Percentiles rank a stretch among this genome's conserved stretches.
phyloP scores from a whole-genome alignment of 192 early-diverging fungal genomes.

The Coemansia sp. region DNA sequence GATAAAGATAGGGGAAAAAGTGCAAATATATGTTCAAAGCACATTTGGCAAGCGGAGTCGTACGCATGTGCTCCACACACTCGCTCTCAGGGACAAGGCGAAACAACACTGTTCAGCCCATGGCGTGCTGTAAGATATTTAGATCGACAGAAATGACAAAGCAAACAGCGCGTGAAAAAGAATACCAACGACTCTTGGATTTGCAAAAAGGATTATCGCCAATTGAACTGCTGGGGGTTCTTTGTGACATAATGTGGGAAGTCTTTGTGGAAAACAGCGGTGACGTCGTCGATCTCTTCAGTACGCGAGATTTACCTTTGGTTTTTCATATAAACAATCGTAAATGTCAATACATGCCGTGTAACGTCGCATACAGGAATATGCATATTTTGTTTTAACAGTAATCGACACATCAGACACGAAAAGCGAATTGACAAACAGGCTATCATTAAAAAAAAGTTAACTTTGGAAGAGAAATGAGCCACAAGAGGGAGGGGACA shows the following conservation, averaged over 20 bases:
- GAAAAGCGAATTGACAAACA: too few species aligned
- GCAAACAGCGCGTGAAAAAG: neutral
- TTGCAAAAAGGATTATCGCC: neutral
- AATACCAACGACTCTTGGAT: neutral
- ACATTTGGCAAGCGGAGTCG: conserved; percentile 11
- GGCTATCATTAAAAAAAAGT: too few species aligned
- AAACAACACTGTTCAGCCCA: neutral
- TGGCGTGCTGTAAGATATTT: neutral
- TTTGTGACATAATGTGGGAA: neutral
- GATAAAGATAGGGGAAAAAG: neutral
- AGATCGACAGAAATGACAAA: neutral
- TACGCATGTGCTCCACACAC: neutral
- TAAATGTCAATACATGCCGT: neutral
- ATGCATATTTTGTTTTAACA: neutral
- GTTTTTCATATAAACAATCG: neutral
- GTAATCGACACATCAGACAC: too few species aligned
- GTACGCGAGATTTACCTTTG: neutral
- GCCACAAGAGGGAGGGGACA: neutral
- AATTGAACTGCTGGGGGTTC: neutral
- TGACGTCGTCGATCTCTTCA: neutral
- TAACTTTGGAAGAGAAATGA: neutral
- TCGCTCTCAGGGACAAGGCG: neutral
- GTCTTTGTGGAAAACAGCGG: neutral
- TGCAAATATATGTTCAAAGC: neutral
- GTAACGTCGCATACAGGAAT: neutral